phyloP scores from a whole-genome alignment of 257 asterid species.

The Capsicum baccatum region DNA sequence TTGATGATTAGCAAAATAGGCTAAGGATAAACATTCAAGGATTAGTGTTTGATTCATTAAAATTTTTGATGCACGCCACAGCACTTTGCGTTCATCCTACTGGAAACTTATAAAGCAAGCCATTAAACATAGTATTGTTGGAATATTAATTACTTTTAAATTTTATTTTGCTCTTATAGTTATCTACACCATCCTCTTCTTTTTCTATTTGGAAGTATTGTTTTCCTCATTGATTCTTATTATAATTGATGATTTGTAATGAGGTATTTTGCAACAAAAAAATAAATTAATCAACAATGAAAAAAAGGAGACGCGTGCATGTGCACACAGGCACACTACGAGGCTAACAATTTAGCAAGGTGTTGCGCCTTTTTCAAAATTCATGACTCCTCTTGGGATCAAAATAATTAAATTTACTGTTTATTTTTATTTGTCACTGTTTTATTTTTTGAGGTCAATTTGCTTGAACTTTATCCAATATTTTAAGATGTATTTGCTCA shows the following conservation, averaged over 20 bases:
- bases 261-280: background rate
- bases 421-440: too few species aligned
- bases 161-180: background rate
- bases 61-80: background rate
- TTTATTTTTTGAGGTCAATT: too few species aligned
- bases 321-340: background rate
- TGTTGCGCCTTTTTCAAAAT: background rate
- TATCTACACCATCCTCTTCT: background rate
- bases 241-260: background rate
- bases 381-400: background rate
- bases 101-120: slow-evolving; percentile 27
- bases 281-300: background rate
- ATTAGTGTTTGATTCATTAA: background rate
- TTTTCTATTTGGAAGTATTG: background rate
- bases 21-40: slow-evolving; percentile 17
- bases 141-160: background rate
- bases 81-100: slow-evolving; percentile 23
- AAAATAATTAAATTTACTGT: background rate
- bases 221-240: background rate
- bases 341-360: background rate
- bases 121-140: background rate
- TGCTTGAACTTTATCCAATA: too few species aligned
- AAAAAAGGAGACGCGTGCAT: background rate
- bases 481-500: too few species aligned
- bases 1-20: slow-evolving; percentile 10